phyloP scores from a whole-genome alignment of 2,329 filamentous ascomycete species.

The Diaporthe longicolla region DNA sequence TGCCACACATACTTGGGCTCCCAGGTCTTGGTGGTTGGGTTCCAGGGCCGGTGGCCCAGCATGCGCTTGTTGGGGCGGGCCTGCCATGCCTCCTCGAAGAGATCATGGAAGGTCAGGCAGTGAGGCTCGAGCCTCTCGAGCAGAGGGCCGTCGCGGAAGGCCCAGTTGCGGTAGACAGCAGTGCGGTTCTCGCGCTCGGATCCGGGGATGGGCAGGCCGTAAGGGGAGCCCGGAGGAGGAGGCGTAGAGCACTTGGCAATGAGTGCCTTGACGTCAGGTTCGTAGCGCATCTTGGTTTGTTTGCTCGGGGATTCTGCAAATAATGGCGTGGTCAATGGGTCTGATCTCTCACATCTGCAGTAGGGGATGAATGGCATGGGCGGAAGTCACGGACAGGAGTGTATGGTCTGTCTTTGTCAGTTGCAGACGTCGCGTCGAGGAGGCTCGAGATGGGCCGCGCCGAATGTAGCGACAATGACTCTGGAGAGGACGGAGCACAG shows the following conservation, averaged over 20 bases:
- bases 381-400: not conserved
- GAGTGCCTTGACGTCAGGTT: slow-evolving; percentile 54
- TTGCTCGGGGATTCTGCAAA: not conserved
- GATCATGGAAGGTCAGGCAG: slow-evolving; percentile 81
- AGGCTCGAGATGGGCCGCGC: slow-evolving; percentile 10
- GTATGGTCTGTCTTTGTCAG: not conserved
- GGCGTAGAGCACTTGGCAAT: slow-evolving; percentile 69
- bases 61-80: slow-evolving; percentile 77
- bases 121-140: slow-evolving; percentile 80
- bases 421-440: slow-evolving; percentile 14
- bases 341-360: not conserved
- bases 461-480: not conserved
- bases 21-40: slow-evolving; percentile 79
- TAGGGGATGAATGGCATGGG: not conserved
- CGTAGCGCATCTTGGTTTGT: slow-evolving; percentile 51
- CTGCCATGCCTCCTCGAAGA: slow-evolving; percentile 79
- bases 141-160: slow-evolving; percentile 78
- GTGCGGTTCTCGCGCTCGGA: slow-evolving; percentile 80
- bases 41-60: slow-evolving; percentile 86
- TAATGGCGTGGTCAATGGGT: not conserved
- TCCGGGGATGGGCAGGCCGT: slow-evolving; percentile 83
- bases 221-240: slow-evolving; percentile 82
- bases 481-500: not conserved
- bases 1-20: slow-evolving; percentile 85
- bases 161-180: slow-evolving; percentile 87